Evolutionary conservation across 2,329 filamentous ascomycete species (phyloP).

Genomic region (Beauveria rudraprayagi): DNA sequence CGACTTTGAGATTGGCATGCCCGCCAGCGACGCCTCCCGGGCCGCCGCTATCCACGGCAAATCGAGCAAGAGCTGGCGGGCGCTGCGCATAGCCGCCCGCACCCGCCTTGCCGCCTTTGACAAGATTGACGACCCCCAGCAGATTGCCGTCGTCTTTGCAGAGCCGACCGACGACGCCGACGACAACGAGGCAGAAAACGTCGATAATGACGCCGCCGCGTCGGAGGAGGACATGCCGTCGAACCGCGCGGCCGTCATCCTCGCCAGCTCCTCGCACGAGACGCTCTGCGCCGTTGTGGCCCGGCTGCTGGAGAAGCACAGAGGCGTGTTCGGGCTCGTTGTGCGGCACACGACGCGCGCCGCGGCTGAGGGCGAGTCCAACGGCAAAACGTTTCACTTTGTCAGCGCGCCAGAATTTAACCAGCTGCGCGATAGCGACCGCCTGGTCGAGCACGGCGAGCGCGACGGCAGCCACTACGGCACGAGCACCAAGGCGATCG

Average conservation of each 20-base stretch:
- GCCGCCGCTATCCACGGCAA: conserved; percentile 58
- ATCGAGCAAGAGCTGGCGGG: conserved; percentile 84
- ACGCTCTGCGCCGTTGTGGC: conserved; percentile 58
- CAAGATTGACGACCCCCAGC: conserved; percentile 76
- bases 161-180: conserved; percentile 32
- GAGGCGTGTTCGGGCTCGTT: conserved; percentile 55
- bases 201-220: conserved; percentile 26
- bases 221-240: conserved; percentile 34
- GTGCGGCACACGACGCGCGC: conserved; percentile 47
- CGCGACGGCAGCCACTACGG: conserved; percentile 45
- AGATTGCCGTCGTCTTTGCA: conserved; percentile 51
- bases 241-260: conserved; percentile 50
- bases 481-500: conserved; percentile 45
- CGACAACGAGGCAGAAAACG: conserved; percentile 24
- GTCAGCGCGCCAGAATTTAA: conserved; percentile 49
- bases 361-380: conserved; percentile 40
- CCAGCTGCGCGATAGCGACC: conserved; percentile 50
- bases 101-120: conserved; percentile 73
- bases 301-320: conserved; percentile 54
- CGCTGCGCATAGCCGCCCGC: conserved; percentile 69
- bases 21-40: conserved; percentile 53
- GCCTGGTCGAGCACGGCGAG: conserved; percentile 48
- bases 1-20: conserved; percentile 81
- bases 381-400: conserved; percentile 46
- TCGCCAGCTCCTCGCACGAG: conserved; percentile 55